Evolutionary conservation across 1,284 basidiomycete genomes (phyloP).

Genomic region (Cutaneotrichosporon spelunceum): DNA sequence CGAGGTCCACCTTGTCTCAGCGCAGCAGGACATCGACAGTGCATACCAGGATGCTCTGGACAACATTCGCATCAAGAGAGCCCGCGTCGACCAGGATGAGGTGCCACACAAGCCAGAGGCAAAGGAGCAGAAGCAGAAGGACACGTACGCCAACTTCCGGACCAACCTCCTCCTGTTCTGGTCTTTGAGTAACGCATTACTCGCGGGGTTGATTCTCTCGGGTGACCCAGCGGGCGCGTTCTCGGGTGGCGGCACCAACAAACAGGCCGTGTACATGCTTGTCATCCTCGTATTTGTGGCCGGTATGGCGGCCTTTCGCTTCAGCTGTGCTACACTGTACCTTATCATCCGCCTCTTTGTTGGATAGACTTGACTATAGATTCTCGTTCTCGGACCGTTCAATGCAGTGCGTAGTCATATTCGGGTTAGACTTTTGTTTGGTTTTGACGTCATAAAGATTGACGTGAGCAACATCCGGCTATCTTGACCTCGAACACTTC

Average conservation of each 20-base stretch:
- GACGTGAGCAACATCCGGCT: not conserved
- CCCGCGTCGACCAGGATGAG: constrained; percentile 35
- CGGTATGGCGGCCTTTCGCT: constrained; percentile 55
- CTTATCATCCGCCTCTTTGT: constrained; percentile 62
- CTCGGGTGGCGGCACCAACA: constrained; percentile 54
- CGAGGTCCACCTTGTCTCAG: constrained; percentile 81
- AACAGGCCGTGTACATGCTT: constrained; percentile 54
- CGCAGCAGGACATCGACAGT: constrained; percentile 79
- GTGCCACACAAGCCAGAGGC: constrained; percentile 54
- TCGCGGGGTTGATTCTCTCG: constrained; percentile 80
- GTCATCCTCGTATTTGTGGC: constrained; percentile 50
- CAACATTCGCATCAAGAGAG: constrained; percentile 59
- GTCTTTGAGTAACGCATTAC: constrained; percentile 59
- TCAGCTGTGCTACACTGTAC: constrained; percentile 64
- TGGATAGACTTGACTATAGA: constrained; percentile 50
- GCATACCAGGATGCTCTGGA: constrained; percentile 85
- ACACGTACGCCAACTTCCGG: constrained; percentile 80
- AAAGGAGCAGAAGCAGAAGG: constrained; percentile 69
- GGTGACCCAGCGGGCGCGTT: constrained; percentile 66
- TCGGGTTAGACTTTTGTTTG: not conserved
- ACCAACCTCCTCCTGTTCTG: constrained; percentile 57
- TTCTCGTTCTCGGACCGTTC: too few relatives aligned
- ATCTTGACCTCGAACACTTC: not conserved
- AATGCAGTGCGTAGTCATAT: not conserved
- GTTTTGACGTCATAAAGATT: constrained; percentile 1